phyloP scores from a whole-genome alignment of 768 basidiomycete species.

The Hygrophorus pudorinus region DNA sequence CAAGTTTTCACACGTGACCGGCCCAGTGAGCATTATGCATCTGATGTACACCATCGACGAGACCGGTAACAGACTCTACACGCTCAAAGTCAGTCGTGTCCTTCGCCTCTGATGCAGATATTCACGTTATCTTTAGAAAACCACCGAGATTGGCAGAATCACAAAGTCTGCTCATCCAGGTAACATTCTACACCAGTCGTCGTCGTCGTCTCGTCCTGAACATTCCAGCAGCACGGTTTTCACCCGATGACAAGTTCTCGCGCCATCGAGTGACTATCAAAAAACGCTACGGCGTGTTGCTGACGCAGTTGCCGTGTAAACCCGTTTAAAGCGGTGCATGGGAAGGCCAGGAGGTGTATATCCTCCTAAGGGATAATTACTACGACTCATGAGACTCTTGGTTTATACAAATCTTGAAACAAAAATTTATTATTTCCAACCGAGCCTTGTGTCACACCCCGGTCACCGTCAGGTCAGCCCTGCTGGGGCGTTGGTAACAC shows the following conservation, averaged over 20 bases:
- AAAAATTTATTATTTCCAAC: too few species aligned
- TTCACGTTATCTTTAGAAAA: constrained; percentile 52
- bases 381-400: too few species aligned
- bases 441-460: too few species aligned
- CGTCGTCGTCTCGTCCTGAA: not conserved
- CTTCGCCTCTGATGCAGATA: not conserved
- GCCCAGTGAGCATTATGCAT: constrained; percentile 60
- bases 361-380: too few species aligned
- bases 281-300: constrained; percentile 81
- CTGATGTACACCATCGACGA: constrained; percentile 88
- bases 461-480: too few species aligned
- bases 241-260: constrained; percentile 98
- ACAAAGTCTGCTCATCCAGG: constrained; percentile 98
- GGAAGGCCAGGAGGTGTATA: too few species aligned
- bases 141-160: constrained; percentile 66
- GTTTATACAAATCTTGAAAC: too few species aligned
- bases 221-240: constrained; percentile 72
- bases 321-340: constrained; percentile 49
- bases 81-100: constrained; percentile 67
- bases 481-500: too few species aligned
- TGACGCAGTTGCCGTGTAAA: constrained; percentile 82
- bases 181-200: constrained; percentile 24
- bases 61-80: constrained; percentile 76
- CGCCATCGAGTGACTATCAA: constrained; percentile 96
- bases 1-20: not conserved